Base-by-base conservation (phyloP, 768 basidiomycete genomes). In the Cystoderma amianthinum region DNA sequence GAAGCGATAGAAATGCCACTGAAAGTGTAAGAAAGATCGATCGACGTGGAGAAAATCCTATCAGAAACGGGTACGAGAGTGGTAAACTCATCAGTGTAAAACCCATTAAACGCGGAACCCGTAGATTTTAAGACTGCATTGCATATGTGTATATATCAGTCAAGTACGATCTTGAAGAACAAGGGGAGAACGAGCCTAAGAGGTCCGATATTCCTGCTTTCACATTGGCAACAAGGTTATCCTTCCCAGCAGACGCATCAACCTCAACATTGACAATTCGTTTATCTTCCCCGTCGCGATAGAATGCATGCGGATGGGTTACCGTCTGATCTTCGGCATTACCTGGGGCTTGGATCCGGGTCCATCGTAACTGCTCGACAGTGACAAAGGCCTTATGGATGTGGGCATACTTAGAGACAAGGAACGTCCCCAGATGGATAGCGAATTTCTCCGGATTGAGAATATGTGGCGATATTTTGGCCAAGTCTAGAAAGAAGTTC, bases 281-380 rank as follows among this genome's bases (percentile, higher is more conserved):
- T 68, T 87, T 95, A 57, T 98, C 94, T 2, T 93, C 89, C 1
- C 94, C 95, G 50, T 97, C 90, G 17, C 94, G 71, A 43, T 74
- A 68, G 61, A 95, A 98, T 12, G 90, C 77, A 57, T 94, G 89
- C 5, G 76, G 58, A 58, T 97, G 93, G 2, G 58, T 64, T 30
- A 56, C 48, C 0, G 32, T 33, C n/a, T 39, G 57, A 0, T 56
- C 60, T 36, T 67, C 57, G 23, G 64, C 64, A n/a, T n/a, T n/a
- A 5, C 61, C 67, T 4, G 64, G 69, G 3, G 65, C 59, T n/a
- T n/a, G n/a, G 45, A 96, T 85, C 4, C 93, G 77, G 2, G 79
- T 66, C 94, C 94, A 98, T 33, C 86, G 78, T 39, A 92, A 74
- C 51, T 85, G 77, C 62, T 90, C 80, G 45, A 93, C 62, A 2